phyloP scores from a whole-genome alignment of 2,329 filamentous ascomycete genomes.

The Pseudocercospora musae region DNA sequence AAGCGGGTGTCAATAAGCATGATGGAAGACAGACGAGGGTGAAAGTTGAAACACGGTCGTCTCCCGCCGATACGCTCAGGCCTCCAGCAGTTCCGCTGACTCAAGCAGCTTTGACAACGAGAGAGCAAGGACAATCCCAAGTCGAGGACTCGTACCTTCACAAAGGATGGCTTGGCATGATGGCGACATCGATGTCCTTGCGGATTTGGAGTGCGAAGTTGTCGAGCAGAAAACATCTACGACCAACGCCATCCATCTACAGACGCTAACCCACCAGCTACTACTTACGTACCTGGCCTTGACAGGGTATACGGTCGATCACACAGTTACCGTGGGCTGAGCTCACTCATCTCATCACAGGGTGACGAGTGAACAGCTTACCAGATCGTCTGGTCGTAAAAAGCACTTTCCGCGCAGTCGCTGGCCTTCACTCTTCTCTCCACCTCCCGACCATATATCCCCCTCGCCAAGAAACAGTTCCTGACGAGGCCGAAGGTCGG shows the following conservation, averaged over 20 bases:
- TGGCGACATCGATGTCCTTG: background rate
- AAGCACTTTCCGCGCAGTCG: background rate
- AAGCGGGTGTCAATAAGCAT: background rate
- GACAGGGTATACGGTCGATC: background rate
- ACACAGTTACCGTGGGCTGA: background rate
- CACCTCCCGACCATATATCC: background rate
- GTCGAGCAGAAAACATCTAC: too few species aligned
- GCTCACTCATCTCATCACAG: background rate
- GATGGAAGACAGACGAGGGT: background rate
- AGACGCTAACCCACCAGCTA: background rate
- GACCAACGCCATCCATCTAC: background rate
- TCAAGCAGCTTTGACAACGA: background rate
- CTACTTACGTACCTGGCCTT: slow-evolving; percentile 1
- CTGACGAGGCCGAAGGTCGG: background rate
- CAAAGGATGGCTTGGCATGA: background rate
- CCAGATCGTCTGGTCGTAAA: background rate
- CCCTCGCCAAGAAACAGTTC: background rate
- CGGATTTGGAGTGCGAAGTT: background rate
- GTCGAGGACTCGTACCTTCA: background rate
- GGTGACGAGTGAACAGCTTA: background rate
- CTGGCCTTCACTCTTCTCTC: background rate
- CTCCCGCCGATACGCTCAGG: background rate
- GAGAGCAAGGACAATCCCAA: background rate
- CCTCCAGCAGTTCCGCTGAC: too few species aligned
- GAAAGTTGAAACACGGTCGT: background rate